Evolutionary conservation across 192 early-diverging fungal genomes (phyloP), one percentile per base, ranked within the genome.

Genomic region (Glomus cerebriforme): DNA sequence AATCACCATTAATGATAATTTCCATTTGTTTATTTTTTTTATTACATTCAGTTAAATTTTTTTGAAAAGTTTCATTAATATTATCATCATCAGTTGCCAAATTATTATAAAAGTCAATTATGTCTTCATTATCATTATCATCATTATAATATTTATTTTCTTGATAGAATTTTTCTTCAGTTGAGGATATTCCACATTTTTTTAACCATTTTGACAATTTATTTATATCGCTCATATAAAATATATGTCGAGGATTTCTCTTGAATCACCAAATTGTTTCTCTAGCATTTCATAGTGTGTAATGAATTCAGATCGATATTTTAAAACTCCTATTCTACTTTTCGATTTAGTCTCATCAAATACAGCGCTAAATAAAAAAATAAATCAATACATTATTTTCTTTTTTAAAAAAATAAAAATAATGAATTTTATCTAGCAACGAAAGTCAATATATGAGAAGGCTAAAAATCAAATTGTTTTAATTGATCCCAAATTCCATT

Each of bases 401-500:
- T n/a, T n/a, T n/a, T n/a, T n/a, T n/a, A n/a, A n/a, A n/a, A n/a
- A n/a, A n/a, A n/a, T n/a, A n/a, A 75, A 62, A 22, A 75, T n/a
- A 75, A n/a, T n/a, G n/a, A n/a, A n/a, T n/a, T n/a, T n/a, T n/a
- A n/a, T n/a, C 73, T 75, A 19, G 73, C 54, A 2, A 54, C 6
- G 0, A 54, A 22, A 54, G 26, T 63, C 15, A 72, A 26, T 9
- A 72, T 0, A 39, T 12, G 24, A 24, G 54, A 45, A 13, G 70
- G 70, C 70, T 45, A 72, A 72, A 72, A 72, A 54, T 72, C 45
- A 45, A 45, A 72, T 26, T 72, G 29, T 9, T 8, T 1, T 27
- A 72, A 17, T 49, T 72, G 70, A 72, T 72, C 70, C 70, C 70
- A 72, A 26, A 45, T 6, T 27, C 70, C 70, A n/a, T 24, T 27